A percentile compares a stretch with the other conserved stretches of the same genome.
These are phyloP conservation scores for Blastomyces gilchristii DNA, from an alignment of 2,329 filamentous ascomycete genomes.

Conservation along the genomic window DNA sequence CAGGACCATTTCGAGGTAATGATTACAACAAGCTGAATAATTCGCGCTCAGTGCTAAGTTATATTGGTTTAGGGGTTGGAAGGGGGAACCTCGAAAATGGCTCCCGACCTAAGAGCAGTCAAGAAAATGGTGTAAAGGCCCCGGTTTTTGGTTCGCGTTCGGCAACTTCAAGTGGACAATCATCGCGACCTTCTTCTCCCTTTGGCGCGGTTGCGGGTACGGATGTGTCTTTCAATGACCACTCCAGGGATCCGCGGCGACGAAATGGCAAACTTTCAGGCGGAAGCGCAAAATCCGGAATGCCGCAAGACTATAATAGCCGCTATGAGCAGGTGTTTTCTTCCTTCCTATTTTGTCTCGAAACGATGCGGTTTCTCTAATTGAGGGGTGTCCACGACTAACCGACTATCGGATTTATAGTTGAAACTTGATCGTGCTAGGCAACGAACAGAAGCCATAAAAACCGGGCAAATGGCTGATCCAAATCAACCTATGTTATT, in stretches of 20 bases:
- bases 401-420: slow-evolving; percentile 24
- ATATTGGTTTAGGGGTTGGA: not conserved
- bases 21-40: not conserved
- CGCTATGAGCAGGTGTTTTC: slow-evolving; percentile 17
- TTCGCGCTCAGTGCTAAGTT: not conserved
- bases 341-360: not conserved
- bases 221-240: slow-evolving; percentile 10
- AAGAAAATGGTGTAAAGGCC: not conserved
- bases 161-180: not conserved
- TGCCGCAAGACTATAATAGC: slow-evolving; percentile 11
- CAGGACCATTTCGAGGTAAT: slow-evolving; percentile 5
- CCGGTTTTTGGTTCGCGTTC: not conserved
- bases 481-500: slow-evolving; percentile 51
- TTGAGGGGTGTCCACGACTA: not conserved
- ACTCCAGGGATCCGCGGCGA: slow-evolving; percentile 15
- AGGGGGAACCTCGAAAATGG: not conserved
- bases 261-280: not conserved
- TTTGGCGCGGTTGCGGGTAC: not conserved
- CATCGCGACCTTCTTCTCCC: slow-evolving; percentile 1
- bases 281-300: slow-evolving; percentile 1
- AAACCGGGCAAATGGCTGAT: slow-evolving; percentile 45
- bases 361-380: not conserved
- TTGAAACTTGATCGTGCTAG: slow-evolving; percentile 42
- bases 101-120: not conserved
- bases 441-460: slow-evolving; percentile 44